Conservation (phyloP, 768 basidiomycete species). For the Chalciporus chontae region DNA sequence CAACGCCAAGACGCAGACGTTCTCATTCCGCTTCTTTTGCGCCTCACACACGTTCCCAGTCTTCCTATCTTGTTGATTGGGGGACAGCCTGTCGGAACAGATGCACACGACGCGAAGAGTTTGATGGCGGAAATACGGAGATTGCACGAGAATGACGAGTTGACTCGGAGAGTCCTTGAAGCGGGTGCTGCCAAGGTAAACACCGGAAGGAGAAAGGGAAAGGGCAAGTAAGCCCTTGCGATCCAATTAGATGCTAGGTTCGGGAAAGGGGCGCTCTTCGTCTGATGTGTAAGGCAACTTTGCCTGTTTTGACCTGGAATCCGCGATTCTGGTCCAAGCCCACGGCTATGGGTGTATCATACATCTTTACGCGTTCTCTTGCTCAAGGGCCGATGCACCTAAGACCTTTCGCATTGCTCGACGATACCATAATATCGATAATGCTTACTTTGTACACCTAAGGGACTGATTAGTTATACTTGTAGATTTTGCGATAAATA, state of each 20-base stretch:
- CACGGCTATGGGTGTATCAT: background rate
- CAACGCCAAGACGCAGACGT: conserved; percentile 66
- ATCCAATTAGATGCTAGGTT: conserved; percentile 3
- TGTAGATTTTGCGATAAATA: background rate
- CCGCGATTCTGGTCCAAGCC: background rate
- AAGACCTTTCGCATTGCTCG: background rate
- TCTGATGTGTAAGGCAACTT: background rate
- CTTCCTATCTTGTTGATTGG: conserved; percentile 70
- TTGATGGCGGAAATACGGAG: conserved; percentile 47
- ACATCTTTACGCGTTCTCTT: background rate
- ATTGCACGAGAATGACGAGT: conserved; percentile 47
- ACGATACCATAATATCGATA: background rate
- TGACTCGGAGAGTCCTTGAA: conserved; percentile 45
- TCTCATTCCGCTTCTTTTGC: conserved; percentile 55
- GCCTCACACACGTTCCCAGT: conserved; percentile 51
- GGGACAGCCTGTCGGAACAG: conserved; percentile 51
- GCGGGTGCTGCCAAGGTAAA: conserved; percentile 60
- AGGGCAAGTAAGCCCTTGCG: conserved; percentile 14
- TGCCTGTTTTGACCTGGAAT: background rate
- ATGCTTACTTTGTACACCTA: background rate
- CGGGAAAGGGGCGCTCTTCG: conserved; percentile 1
- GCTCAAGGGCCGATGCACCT: background rate
- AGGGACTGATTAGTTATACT: background rate
- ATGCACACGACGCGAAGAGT: conserved; percentile 6
- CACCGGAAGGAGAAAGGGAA: conserved; percentile 52